Conservation (phyloP, 2,329 filamentous ascomycete genomes). For the Pseudogymnoascus sp. region DNA sequence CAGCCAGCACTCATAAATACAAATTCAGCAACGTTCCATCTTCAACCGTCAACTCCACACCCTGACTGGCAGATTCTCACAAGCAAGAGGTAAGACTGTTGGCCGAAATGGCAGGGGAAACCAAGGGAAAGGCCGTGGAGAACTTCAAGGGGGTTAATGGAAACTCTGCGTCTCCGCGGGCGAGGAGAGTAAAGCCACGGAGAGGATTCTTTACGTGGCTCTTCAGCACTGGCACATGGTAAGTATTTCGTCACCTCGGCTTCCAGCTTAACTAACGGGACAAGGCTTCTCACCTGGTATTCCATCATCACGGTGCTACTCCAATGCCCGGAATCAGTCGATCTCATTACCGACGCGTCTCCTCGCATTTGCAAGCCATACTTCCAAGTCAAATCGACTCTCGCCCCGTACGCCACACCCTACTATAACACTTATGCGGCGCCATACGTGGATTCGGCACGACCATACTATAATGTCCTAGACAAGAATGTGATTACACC, state of each 20-base stretch:
- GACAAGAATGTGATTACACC: slow-evolving; percentile 62
- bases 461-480: slow-evolving; percentile 63
- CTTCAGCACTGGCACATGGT: slow-evolving; percentile 49
- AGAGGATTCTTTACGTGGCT: slow-evolving; percentile 24
- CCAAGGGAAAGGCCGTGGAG: slow-evolving; percentile 31
- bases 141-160: slow-evolving; percentile 31
- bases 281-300: slow-evolving; percentile 77
- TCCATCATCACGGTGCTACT: slow-evolving; percentile 72
- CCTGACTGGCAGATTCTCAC: neutral
- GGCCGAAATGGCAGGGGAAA: slow-evolving; percentile 30
- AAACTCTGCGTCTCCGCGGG: slow-evolving; percentile 29
- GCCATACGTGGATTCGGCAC: slow-evolving; percentile 68
- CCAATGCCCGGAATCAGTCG: slow-evolving; percentile 65
- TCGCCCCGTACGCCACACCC: slow-evolving; percentile 69
- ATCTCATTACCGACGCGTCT: slow-evolving; percentile 59
- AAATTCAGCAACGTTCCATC: neutral
- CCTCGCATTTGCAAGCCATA: slow-evolving; percentile 80
- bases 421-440: slow-evolving; percentile 81
- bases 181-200: slow-evolving; percentile 18
- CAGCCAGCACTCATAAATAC: slow-evolving; percentile 7
- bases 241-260: slow-evolving; percentile 19
- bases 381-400: slow-evolving; percentile 52
- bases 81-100: neutral
- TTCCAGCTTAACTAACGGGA: slow-evolving; percentile 11
- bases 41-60: neutral